Evolutionary conservation across 23 red algal genomes (phyloP), one percentile per base, ranked within the genome.

Genomic region (Cyanidioschyzon merolae): DNA sequence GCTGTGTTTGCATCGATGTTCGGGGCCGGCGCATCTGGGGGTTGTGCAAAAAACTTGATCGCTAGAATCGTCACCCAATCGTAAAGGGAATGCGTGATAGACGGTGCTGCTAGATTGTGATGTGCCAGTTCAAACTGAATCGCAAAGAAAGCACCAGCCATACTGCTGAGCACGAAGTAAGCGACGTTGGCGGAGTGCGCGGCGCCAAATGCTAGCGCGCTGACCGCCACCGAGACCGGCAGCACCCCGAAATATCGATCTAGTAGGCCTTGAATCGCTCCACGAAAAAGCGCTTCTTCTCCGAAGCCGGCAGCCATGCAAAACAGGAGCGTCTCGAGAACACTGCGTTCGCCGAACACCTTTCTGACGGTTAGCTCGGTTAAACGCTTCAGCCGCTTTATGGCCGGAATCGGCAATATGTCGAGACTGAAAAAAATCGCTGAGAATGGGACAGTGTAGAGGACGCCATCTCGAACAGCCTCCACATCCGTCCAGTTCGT

Each of bases 201-300:
- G 16, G 29, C 63, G 29, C 63, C 63, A 71, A 71, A 71, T 3
- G 63, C 63, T 27, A 71, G 7, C n/a, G 63, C 63, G 63, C 63
- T 71, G 12, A 71, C n/a, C 3, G 63, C 63, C 63, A 71, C 32
- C 16, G 63, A 25, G 12, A 71, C 2, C 29, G 63, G 63, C 29
- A 71, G 12, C 12, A 32, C 30, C 12, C 63, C 63, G 32, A 71
- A 15, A 7, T 71, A 32, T 32, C 30, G 63, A 25, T 32, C n/a
- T 27, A 71, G 12, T 32, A 25, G n/a, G 16, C 63, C 63, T 32
- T 71, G 63, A 7, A 71, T 25, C 63, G 32, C n/a, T 3, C 63
- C 63, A 71, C 63, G 63, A 35, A 71, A 71, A 27, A 71, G 63
- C 63, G 63, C 63, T 27, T 71, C 63, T 71, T 71, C 63, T 35